These are phyloP conservation scores for Lagenidium giganteum DNA, from an alignment of 352 stramenopile species.

Conservation along the genomic window DNA sequence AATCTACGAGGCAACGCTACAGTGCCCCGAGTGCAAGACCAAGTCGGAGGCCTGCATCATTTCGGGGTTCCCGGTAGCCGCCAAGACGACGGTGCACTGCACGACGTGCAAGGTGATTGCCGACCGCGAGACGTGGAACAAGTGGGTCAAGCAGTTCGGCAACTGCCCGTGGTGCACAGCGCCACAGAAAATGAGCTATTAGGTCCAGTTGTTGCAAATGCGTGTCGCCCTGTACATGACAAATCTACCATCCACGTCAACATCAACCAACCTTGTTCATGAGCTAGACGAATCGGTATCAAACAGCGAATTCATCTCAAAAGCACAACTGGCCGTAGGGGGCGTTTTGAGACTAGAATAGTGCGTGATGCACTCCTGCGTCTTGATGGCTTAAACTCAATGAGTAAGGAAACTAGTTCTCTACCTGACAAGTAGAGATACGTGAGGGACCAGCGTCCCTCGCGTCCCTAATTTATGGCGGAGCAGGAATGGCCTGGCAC, in stretches of 20 bases:
- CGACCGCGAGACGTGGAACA: constrained; percentile 21
- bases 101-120: constrained; percentile 26
- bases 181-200: constrained; percentile 21
- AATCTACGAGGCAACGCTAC: constrained; percentile 39
- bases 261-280: too few species aligned
- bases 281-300: too few species aligned
- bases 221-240: too few species aligned
- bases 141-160: constrained; percentile 22
- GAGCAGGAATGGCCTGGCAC: constrained; percentile 62
- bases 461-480: constrained; percentile 53
- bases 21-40: constrained; percentile 22
- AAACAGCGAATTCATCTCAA: too few species aligned
- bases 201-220: too few species aligned
- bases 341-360: too few species aligned
- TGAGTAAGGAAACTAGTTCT: constrained; percentile 83
- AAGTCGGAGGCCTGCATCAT: constrained; percentile 38
- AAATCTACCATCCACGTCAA: too few species aligned
- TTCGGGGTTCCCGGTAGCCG: constrained; percentile 48
- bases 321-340: too few species aligned
- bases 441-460: constrained; percentile 27
- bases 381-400: constrained; percentile 87
- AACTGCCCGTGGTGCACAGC: constrained; percentile 17
- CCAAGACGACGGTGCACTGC: constrained; percentile 40
- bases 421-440: constrained; percentile 71
- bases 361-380: too few species aligned